Evolutionary conservation across 2,329 filamentous ascomycete genomes (phyloP), one percentile per base, ranked within the genome.

Genomic region (Gaeumannomyces sp.): DNA sequence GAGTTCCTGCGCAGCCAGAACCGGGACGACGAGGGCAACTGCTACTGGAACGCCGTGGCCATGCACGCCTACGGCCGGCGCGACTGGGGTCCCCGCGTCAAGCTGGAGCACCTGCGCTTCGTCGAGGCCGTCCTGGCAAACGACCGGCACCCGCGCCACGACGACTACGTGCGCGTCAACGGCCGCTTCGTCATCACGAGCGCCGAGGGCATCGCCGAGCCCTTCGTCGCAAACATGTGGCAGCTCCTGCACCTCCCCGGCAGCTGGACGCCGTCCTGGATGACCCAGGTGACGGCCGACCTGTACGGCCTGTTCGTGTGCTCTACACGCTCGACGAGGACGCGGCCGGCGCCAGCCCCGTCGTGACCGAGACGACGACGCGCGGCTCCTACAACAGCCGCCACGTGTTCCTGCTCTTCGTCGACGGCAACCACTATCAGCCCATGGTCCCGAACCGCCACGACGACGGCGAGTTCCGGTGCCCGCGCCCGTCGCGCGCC

Each of bases 21-120:
- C 66, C 22, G 63, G 35, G 29, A 4, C 7, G 60, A 62, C 53
- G 29, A 35, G 25, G 60, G 64, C 2, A 69, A 74, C 66, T 75
- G 73, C 66, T 74, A 73, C 70, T 74, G 72, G 72, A 71, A 72
- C 63, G 69, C 71, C 19, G 59, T 74, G 14, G 66, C 71, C 3
- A 68, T 68, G 35, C 65, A 58, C 31, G 64, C 73, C 7, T 71
- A 73, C 60, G 73, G 72, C 16, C 64, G 59, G 19, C 45, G 61
- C 25, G 31, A 60, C 19, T 68, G 68, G 63, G 70, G 69, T 67
- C 61, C 65, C 19, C 60, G 72, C 11, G 69, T 74, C 64, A 74
- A 75, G 67, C 70, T 71, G 27, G 72, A 74, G 61, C 73, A 75
- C 62, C 69, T 72, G 10, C 65, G 31, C 2, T 70, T 70, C 64